Evolutionary conservation across 108 stramenopile species (phyloP), one percentile per base, ranked within the genome.

Genomic region (Pseudonitzschia multiseries): DNA sequence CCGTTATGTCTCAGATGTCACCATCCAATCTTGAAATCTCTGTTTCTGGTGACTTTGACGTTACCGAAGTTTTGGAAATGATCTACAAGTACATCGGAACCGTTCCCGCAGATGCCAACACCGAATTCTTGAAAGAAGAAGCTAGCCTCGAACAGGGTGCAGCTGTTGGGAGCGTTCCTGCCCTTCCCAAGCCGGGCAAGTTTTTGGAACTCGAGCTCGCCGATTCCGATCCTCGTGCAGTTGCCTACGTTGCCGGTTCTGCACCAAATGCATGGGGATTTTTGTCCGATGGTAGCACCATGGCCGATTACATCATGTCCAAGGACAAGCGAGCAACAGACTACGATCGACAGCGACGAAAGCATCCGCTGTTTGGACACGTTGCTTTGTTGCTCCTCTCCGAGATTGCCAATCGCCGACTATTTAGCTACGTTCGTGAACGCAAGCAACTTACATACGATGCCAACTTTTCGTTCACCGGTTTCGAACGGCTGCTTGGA

Each of bases 381-480:
- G 93, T 90, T 29, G 96, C 93, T 14, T 83, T 98, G 57, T 67
- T 83, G 3, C 69, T 98, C 48, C 81, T 98, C 27, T 86, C 87
- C 42, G 94, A 97, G 84, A 92, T 97, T 65, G 77, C 86, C 28
- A 98, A 98, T 74, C 83, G 98, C 42, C 83, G 98, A 33, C 85
- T 98, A 28, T 98, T 98, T 70, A 88, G 87, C 66, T 95, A 88
- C 29, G 97, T 98, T 26, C 84, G 98, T 62, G 98, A 98, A 72
- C 77, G 96, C 73, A 95, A 93, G 71, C 97, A 96, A 69, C 84
- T 98, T 1, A 97, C 97, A 0, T 98, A 98, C 74, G 98, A 98
- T 76, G 98, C 98, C 63, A 97, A 96, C 84, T 97, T 98, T 72
- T 92, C 93, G 9, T 87, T 96, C 12, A 91, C 93, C 28, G 86